These are phyloP conservation scores for Aspergillus coremiiformis DNA, from an alignment of 495 filamentous ascomycete species.

Conservation along the genomic window DNA sequence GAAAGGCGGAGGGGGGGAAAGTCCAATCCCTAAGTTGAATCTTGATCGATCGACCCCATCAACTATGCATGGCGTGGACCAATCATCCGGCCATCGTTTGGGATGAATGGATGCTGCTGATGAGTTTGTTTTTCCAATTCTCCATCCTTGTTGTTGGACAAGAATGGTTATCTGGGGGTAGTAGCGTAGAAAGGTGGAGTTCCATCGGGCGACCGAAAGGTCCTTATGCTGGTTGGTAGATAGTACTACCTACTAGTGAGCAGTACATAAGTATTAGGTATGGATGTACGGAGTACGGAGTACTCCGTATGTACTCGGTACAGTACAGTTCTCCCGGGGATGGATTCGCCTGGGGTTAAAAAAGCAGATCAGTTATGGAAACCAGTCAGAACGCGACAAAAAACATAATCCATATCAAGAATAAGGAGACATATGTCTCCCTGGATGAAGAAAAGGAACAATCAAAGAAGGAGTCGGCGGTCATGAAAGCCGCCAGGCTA, in stretches of 20 bases:
- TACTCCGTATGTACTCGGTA: too few relatives aligned
- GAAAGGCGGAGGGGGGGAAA: background rate
- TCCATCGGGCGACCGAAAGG: conserved; percentile 6
- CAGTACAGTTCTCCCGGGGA: too few relatives aligned
- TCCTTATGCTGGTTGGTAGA: background rate
- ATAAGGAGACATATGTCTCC: background rate
- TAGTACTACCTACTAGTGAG: too few relatives aligned
- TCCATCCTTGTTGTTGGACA: background rate
- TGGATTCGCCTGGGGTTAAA: too few relatives aligned
- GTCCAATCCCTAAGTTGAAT: too few relatives aligned
- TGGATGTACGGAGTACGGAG: too few relatives aligned
- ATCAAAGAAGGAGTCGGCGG: background rate
- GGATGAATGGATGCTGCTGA: too few relatives aligned
- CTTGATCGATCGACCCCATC: background rate
- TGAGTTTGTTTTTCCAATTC: too few relatives aligned
- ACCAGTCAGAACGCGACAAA: background rate
- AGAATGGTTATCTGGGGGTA: background rate
- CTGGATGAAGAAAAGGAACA: background rate
- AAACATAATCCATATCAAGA: background rate
- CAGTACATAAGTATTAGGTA: too few relatives aligned
- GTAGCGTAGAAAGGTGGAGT: conserved; percentile 4
- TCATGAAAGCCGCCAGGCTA: background rate
- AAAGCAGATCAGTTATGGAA: too few relatives aligned
- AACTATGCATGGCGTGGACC: background rate
- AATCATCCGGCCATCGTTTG: background rate